Percentiles rank a stretch among this genome's conserved stretches.
Evolutionary conservation across 2,329 filamentous ascomycete genomes (phyloP).

Genomic region (Penicillium sp.): DNA sequence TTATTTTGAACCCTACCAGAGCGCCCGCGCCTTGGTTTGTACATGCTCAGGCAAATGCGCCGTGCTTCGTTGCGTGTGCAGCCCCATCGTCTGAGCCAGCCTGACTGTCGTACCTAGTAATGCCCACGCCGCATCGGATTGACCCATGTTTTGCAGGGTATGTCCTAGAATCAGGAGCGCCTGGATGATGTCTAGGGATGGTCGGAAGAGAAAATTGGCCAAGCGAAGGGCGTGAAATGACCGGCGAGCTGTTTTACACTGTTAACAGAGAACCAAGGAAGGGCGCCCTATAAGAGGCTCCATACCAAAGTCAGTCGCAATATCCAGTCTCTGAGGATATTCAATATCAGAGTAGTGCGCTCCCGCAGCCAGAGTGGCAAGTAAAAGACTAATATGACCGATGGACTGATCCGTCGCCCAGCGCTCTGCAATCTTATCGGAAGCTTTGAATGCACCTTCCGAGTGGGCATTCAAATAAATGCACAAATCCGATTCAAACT

Average conservation of each 20-base stretch:
- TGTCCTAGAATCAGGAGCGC: constrained; percentile 59
- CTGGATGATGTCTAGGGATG: constrained; percentile 58
- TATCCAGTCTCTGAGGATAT: constrained; percentile 25
- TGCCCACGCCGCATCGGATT: constrained; percentile 36
- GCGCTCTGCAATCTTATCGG: constrained; percentile 20
- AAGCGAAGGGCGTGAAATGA: constrained; percentile 56
- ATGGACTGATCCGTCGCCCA: constrained; percentile 30
- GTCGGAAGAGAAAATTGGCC: constrained; percentile 59
- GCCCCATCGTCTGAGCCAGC: constrained; percentile 35
- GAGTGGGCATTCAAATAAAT: constrained; percentile 30
- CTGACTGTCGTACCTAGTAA: constrained; percentile 34
- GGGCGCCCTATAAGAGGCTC: neutral
- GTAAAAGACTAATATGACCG: constrained; percentile 31
- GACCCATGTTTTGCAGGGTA: constrained; percentile 38
- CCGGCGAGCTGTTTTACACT: constrained; percentile 23
- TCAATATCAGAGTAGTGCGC: constrained; percentile 36
- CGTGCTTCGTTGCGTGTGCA: constrained; percentile 41
- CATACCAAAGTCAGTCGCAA: constrained; percentile 31
- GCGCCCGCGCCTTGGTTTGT: constrained; percentile 21
- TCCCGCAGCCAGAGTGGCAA: constrained; percentile 33
- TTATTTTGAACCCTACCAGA: constrained; percentile 23
- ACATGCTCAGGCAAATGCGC: constrained; percentile 27
- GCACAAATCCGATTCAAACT: constrained; percentile 34
- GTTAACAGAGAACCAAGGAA: neutral
- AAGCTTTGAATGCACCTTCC: constrained; percentile 23